Evolutionary conservation across 192 early-diverging fungal species (phyloP).

Genomic region (Coemansia sp.): DNA sequence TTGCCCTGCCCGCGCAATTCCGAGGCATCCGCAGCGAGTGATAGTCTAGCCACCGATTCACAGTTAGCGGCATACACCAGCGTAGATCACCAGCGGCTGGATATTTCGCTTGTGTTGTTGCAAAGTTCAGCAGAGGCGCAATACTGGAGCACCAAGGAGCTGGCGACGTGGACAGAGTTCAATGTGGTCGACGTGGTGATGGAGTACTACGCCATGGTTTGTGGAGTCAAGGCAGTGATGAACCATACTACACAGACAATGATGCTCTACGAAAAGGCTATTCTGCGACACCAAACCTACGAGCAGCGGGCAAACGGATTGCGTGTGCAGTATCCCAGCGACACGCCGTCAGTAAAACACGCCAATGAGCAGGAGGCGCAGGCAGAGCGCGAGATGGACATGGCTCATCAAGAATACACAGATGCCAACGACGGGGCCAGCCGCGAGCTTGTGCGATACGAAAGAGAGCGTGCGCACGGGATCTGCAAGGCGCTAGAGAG

Average conservation of each 20-base stretch:
- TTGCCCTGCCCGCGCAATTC: neutral
- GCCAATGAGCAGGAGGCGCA: slow-evolving; percentile 50
- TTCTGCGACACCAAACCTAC: slow-evolving; percentile 37
- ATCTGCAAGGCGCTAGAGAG: slow-evolving; percentile 43
- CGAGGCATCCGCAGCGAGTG: neutral
- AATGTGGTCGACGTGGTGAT: slow-evolving; percentile 40
- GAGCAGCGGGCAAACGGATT: slow-evolving; percentile 32
- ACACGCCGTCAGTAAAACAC: slow-evolving; percentile 43
- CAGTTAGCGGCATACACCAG: neutral
- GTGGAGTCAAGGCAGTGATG: slow-evolving; percentile 38
- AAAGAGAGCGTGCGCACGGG: slow-evolving; percentile 38
- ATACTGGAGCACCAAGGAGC: slow-evolving; percentile 47
- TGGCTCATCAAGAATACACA: slow-evolving; percentile 49
- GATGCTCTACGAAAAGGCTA: slow-evolving; percentile 45
- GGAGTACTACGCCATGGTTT: slow-evolving; percentile 41
- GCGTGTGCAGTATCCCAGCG: slow-evolving; percentile 50
- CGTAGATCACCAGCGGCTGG: slow-evolving; percentile 29
- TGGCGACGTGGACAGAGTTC: slow-evolving; percentile 43
- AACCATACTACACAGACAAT: slow-evolving; percentile 48
- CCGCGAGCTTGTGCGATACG: slow-evolving; percentile 39
- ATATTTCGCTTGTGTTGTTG: slow-evolving; percentile 36
- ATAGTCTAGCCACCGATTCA: neutral
- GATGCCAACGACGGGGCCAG: slow-evolving; percentile 44
- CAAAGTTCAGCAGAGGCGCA: slow-evolving; percentile 42
- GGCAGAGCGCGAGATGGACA: slow-evolving; percentile 36